Percentiles rank a stretch among this genome's conserved stretches.
Conservation (phyloP, 345 rosid species). For the Tarenaya hassleriana region DNA sequence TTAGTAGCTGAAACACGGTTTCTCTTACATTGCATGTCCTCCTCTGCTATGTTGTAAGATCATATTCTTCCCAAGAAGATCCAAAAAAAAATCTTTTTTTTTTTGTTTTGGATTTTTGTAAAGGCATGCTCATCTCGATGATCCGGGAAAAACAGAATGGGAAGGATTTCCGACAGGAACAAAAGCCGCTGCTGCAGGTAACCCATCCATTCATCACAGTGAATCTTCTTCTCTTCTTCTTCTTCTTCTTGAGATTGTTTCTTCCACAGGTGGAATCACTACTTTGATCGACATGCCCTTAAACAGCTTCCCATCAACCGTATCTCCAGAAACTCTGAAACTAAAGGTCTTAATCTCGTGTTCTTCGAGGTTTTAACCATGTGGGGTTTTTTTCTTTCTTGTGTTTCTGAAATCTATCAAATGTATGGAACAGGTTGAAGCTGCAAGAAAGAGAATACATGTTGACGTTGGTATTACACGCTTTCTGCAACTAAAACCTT, state of each 20-base stretch:
- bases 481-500: constrained; percentile 19
- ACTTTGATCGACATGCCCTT: constrained; percentile 92
- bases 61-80: neutral
- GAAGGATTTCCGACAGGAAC: constrained; percentile 98
- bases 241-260: constrained; percentile 1
- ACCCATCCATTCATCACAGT: neutral
- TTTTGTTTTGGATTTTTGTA: constrained; percentile 5
- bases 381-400: constrained; percentile 8
- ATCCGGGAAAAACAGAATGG: constrained; percentile 97
- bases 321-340: constrained; percentile 67
- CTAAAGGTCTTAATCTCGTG: constrained; percentile 45
- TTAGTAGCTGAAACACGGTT: constrained; percentile 26
- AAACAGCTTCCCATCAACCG: constrained; percentile 71
- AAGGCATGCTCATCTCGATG: constrained; percentile 95
- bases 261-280: constrained; percentile 74
- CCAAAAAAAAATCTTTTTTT: constrained; percentile 1
- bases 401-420: constrained; percentile 11
- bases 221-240: neutral
- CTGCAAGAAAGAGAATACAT: constrained; percentile 64
- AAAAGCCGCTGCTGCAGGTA: constrained; percentile 97
- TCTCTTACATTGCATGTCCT: neutral
- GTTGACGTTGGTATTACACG: constrained; percentile 87
- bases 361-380: constrained; percentile 5
- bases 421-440: constrained; percentile 45
- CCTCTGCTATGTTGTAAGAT: too few relatives aligned